These are phyloP conservation scores for Suhomyces faveliae DNA, from an alignment of 805 yeast genomes.

Conservation along the genomic window DNA sequence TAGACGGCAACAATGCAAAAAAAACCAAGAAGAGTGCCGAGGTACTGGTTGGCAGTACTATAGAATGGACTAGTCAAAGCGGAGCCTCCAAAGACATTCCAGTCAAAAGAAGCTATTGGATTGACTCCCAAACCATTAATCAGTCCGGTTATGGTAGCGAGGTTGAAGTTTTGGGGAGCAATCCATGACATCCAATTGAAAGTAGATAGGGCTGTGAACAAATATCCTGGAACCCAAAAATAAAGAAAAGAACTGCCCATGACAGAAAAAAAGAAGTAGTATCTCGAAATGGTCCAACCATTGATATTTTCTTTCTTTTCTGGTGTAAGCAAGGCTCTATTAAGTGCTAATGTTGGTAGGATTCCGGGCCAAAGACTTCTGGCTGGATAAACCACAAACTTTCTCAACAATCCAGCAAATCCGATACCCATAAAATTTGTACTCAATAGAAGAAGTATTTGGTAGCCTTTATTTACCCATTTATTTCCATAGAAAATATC, in stretches of 20 bases:
- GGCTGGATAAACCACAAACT: slow-evolving; percentile 16
- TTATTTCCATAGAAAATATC: slow-evolving; percentile 24
- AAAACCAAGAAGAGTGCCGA: slow-evolving; percentile 19
- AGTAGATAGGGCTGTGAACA: slow-evolving; percentile 40
- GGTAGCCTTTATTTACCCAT: slow-evolving; percentile 21
- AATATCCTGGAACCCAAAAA: slow-evolving; percentile 48
- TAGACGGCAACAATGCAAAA: slow-evolving; percentile 20
- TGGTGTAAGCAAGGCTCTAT: slow-evolving; percentile 42
- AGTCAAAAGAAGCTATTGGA: slow-evolving; percentile 7
- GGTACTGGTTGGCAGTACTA: slow-evolving; percentile 6
- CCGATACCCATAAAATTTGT: slow-evolving; percentile 21
- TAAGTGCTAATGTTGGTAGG: slow-evolving; percentile 46
- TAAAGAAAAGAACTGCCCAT: slow-evolving; percentile 35
- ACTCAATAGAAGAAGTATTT: slow-evolving; percentile 13
- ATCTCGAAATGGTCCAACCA: slow-evolving; percentile 27
- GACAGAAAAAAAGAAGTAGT: slow-evolving; percentile 27
- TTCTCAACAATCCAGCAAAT: slow-evolving; percentile 17
- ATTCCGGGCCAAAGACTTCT: slow-evolving; percentile 19
- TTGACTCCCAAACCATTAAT: slow-evolving; percentile 19
- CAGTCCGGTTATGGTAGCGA: slow-evolving; percentile 52
- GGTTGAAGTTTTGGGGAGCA: slow-evolving; percentile 46
- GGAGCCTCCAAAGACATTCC: slow-evolving; percentile 4
- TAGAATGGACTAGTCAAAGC: slow-evolving; percentile 1
- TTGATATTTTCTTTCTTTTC: slow-evolving; percentile 22
- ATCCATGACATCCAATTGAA: slow-evolving; percentile 64